A percentile compares a stretch with the other conserved stretches of the same genome.
phyloP scores from a whole-genome alignment of 441 rosid species.

The Flueggea neowawraea region DNA sequence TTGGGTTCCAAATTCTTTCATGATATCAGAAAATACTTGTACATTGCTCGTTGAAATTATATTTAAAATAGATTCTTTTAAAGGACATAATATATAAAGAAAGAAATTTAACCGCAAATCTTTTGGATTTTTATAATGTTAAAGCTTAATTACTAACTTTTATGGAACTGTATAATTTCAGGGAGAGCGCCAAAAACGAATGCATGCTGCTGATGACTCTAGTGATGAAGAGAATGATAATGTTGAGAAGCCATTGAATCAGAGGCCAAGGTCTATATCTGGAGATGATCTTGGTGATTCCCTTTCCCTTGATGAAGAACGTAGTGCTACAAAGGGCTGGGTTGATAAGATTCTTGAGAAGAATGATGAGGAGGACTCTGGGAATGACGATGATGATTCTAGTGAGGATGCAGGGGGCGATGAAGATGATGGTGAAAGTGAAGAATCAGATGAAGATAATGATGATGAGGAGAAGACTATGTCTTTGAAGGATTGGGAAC shows the following conservation, averaged over 20 bases:
- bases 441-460: slow-evolving; percentile 40
- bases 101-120: too few species aligned
- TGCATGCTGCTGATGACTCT: slow-evolving; percentile 64
- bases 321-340: slow-evolving; percentile 62
- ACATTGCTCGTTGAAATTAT: too few species aligned
- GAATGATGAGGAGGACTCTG: slow-evolving; percentile 52
- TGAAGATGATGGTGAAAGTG: slow-evolving; percentile 43
- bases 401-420: slow-evolving; percentile 51
- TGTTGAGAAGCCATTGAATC: slow-evolving; percentile 31
- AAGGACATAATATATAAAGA: too few species aligned
- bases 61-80: too few species aligned
- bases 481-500: slow-evolving; percentile 80
- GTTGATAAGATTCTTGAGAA: slow-evolving; percentile 80
- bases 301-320: slow-evolving; percentile 59
- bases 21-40: too few species aligned
- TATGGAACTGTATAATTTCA: too few species aligned
- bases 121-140: neutral
- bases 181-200: slow-evolving; percentile 82
- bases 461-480: slow-evolving; percentile 28
- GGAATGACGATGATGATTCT: slow-evolving; percentile 48
- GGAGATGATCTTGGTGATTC: slow-evolving; percentile 97
- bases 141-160: neutral
- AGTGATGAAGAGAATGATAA: slow-evolving; percentile 73
- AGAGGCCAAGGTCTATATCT: slow-evolving; percentile 44
- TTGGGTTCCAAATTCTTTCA: too few species aligned